phyloP scores from a whole-genome alignment of 2,329 filamentous ascomycete genomes.

The Aotearoamyces nothofagi region DNA sequence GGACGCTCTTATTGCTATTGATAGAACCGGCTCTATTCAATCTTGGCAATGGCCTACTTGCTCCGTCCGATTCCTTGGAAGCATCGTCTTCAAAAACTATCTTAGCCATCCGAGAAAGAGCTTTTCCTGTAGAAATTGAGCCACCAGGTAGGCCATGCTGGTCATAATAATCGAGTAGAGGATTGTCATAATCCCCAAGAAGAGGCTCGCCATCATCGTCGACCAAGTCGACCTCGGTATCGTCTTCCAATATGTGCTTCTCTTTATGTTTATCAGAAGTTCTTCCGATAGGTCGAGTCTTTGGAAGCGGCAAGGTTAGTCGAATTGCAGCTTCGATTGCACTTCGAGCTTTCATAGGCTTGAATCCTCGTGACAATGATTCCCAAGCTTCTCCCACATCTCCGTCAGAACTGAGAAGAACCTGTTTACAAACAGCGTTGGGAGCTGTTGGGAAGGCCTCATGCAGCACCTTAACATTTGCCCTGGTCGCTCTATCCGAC shows the following conservation, averaged over 20 bases:
- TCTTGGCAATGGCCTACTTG: slow-evolving; percentile 4
- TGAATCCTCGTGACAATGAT: slow-evolving; percentile 14
- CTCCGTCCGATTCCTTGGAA: slow-evolving; percentile 1
- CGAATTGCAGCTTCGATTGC: slow-evolving; percentile 6
- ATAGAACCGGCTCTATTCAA: slow-evolving; percentile 8
- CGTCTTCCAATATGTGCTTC: slow-evolving; percentile 1
- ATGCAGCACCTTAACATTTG: slow-evolving; percentile 15
- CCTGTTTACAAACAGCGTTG: slow-evolving; percentile 15
- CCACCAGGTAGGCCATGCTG: slow-evolving; percentile 17
- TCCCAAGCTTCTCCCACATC: slow-evolving; percentile 16
- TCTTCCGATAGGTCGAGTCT: slow-evolving; percentile 6
- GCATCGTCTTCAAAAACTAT: slow-evolving; percentile 6
- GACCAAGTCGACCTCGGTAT: slow-evolving; percentile 5
- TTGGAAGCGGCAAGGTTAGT: slow-evolving; percentile 1
- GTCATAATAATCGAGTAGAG: slow-evolving; percentile 16
- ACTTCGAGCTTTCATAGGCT: slow-evolving; percentile 12
- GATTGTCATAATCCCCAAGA: slow-evolving; percentile 12
- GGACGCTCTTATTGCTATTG: slow-evolving; percentile 13
- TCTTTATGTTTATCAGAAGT: not conserved
- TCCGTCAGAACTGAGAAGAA: slow-evolving; percentile 13
- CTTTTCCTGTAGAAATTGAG: slow-evolving; percentile 16
- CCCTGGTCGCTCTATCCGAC: slow-evolving; percentile 7
- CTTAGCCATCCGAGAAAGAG: slow-evolving; percentile 13
- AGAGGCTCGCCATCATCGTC: slow-evolving; percentile 16
- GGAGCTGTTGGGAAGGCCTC: slow-evolving; percentile 16